These are phyloP conservation scores for Cucurbita pepo DNA, from an alignment of 306 rosid genomes.

Conservation along the genomic window DNA sequence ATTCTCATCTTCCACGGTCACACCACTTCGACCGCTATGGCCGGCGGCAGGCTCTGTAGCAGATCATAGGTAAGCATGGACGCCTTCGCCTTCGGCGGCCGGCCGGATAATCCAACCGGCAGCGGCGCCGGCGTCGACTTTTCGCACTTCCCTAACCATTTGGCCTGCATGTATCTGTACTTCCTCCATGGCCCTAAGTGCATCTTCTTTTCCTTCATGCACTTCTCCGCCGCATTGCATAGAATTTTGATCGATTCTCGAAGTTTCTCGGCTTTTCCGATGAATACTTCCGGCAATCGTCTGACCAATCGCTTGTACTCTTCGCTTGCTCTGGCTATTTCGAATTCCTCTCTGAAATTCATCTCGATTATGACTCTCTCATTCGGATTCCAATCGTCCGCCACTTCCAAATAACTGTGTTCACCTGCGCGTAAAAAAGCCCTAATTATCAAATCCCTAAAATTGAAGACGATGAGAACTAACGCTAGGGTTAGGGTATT, in stretches of 20 bases:
- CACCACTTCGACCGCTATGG: constrained; percentile 28
- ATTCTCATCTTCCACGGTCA: not conserved
- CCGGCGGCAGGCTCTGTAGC: constrained; percentile 17
- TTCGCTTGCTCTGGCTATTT: constrained; percentile 54
- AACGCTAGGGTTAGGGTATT: not conserved
- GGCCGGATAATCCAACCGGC: constrained; percentile 10
- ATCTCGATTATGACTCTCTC: constrained; percentile 48
- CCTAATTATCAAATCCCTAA: not conserved
- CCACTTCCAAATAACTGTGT: constrained; percentile 56
- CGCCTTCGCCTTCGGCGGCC: constrained; percentile 29
- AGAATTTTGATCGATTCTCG: constrained; percentile 33
- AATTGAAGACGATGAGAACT: not conserved
- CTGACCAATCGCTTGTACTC: constrained; percentile 40
- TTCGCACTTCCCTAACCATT: constrained; percentile 54
- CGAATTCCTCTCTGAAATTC: constrained; percentile 54
- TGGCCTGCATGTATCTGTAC: constrained; percentile 69
- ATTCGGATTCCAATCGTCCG: constrained; percentile 24
- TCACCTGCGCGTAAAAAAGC: constrained; percentile 28
- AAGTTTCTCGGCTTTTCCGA: constrained; percentile 61
- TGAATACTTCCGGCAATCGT: constrained; percentile 47
- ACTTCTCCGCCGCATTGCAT: constrained; percentile 58
- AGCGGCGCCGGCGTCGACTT: constrained; percentile 14
- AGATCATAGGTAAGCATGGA: constrained; percentile 72
- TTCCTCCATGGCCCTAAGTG: constrained; percentile 84
- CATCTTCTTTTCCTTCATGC: constrained; percentile 86